A percentile compares a stretch with the other conserved stretches of the same genome.
Evolutionary conservation across 495 filamentous ascomycete genomes (phyloP).

Genomic region (Penicillium egyptiacum): DNA sequence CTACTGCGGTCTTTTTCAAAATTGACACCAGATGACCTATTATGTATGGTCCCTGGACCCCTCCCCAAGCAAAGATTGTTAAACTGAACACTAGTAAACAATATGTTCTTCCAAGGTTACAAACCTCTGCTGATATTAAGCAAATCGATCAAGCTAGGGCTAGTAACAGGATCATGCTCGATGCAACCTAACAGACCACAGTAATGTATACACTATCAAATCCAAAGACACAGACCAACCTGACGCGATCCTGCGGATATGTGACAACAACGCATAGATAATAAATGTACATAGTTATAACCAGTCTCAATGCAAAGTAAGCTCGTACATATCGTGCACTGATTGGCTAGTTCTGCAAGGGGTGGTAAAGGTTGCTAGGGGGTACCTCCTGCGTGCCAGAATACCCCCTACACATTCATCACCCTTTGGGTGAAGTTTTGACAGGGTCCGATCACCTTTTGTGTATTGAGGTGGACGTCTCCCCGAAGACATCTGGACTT

Average conservation of each 20-base stretch:
- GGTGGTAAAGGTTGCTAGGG: slow-evolving; percentile 23
- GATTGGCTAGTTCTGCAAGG: slow-evolving; percentile 21
- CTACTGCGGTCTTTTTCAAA: neutral
- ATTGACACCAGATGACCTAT: neutral
- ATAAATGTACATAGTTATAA: neutral
- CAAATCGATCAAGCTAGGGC: neutral
- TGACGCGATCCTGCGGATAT: neutral
- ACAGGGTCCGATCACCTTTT: neutral
- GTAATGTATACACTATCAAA: neutral
- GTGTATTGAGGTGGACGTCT: neutral
- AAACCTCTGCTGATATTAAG: neutral
- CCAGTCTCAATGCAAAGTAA: neutral
- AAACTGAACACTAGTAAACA: neutral
- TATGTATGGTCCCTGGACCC: neutral
- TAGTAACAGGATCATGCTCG: neutral
- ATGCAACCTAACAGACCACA: neutral
- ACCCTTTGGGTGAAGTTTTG: neutral
- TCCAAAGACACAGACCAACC: neutral
- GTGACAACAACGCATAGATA: neutral
- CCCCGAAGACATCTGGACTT: neutral
- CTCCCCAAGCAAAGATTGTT: neutral
- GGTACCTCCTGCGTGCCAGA: slow-evolving; percentile 19
- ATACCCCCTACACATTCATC: slow-evolving; percentile 11
- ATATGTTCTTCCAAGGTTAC: neutral
- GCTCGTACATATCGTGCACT: neutral